Evolutionary conservation across 2,329 filamentous ascomycete genomes (phyloP).

Genomic region (Leptographium galeiforme): DNA sequence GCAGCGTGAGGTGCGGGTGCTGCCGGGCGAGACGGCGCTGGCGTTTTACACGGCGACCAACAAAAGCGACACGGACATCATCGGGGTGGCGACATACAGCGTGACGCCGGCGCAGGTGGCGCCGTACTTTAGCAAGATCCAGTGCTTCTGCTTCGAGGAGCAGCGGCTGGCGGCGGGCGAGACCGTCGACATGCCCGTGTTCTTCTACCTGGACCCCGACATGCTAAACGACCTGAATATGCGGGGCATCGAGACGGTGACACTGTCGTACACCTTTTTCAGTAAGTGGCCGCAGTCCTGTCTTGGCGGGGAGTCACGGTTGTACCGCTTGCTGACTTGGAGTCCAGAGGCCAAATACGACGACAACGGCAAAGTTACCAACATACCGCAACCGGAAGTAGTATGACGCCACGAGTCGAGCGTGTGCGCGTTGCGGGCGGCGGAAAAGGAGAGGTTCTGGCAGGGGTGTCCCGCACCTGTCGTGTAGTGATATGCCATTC

Average conservation of each 20-base stretch:
- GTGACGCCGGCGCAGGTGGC: conserved; percentile 93
- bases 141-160: conserved; percentile 98
- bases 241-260: conserved; percentile 89
- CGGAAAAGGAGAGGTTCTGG: too few relatives aligned
- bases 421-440: too few relatives aligned
- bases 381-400: conserved; percentile 10
- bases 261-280: conserved; percentile 94
- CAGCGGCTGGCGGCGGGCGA: conserved; percentile 90
- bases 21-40: conserved; percentile 90
- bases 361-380: conserved; percentile 56
- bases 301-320: background rate
- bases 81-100: conserved; percentile 94
- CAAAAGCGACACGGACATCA: conserved; percentile 79
- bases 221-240: conserved; percentile 85
- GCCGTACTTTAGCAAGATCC: conserved; percentile 98
- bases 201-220: conserved; percentile 97
- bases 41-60: conserved; percentile 98
- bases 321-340: background rate
- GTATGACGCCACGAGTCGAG: too few relatives aligned
- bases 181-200: conserved; percentile 98
- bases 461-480: too few relatives aligned
- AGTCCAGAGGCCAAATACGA: conserved; percentile 66
- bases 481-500: too few relatives aligned
- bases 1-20: conserved; percentile 87
- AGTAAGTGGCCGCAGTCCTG: conserved; percentile 46